Conservation (phyloP, 768 basidiomycete genomes). For the Leccinum sublutescens region DNA sequence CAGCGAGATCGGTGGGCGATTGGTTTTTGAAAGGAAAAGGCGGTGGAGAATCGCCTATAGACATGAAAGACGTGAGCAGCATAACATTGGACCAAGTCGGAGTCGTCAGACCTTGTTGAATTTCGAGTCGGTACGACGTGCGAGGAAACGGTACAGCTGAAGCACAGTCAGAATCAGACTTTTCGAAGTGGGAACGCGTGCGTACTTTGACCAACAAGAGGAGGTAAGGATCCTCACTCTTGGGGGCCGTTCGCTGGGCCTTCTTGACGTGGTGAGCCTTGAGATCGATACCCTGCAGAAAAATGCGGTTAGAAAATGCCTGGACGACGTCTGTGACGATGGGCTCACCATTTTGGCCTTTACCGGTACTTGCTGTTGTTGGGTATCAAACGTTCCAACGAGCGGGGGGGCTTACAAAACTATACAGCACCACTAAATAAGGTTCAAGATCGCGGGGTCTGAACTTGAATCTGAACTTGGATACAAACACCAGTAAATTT, state of each 20-base stretch:
- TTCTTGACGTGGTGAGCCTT: constrained; percentile 98
- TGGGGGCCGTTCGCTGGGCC: constrained; percentile 89
- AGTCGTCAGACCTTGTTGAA: constrained; percentile 82
- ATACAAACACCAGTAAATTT: constrained; percentile 47
- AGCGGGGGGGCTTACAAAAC: constrained; percentile 62
- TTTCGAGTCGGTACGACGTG: constrained; percentile 89
- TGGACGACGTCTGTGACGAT: constrained; percentile 36
- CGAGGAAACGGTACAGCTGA: constrained; percentile 98
- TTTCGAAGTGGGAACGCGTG: constrained; percentile 10
- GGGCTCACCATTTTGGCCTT: constrained; percentile 83
- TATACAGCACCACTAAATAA: constrained; percentile 51
- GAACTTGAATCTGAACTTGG: constrained; percentile 27
- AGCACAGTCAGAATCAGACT: constrained; percentile 7
- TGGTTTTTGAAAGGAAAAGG: constrained; percentile 95
- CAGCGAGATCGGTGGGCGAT: constrained; percentile 94
- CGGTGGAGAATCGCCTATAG: constrained; percentile 87
- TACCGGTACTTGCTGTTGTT: constrained; percentile 52
- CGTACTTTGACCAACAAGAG: constrained; percentile 95
- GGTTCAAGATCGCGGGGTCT: constrained; percentile 34
- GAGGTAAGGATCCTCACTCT: constrained; percentile 99
- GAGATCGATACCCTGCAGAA: constrained; percentile 88
- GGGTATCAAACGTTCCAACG: constrained; percentile 13
- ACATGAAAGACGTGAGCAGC: constrained; percentile 20
- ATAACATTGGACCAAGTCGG: not conserved
- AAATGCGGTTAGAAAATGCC: constrained; percentile 12